Percentiles rank a stretch among this genome's conserved stretches.
phyloP scores from a whole-genome alignment of 164 flowering plant genomes.

The Sextonia rubra region DNA sequence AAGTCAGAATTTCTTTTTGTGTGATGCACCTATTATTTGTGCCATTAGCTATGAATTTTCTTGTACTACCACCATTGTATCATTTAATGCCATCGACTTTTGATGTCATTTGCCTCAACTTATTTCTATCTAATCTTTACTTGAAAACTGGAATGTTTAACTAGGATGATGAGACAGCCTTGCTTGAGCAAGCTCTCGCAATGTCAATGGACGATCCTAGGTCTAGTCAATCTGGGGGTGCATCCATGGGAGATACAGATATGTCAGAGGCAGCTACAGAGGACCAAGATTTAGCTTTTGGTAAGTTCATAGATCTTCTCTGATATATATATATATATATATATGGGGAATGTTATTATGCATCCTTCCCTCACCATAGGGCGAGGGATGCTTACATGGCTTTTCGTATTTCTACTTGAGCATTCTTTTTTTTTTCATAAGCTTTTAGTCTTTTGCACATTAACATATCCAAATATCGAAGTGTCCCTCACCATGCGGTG shows the following conservation, averaged over 20 bases:
- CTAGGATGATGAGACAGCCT: slow-evolving; percentile 82
- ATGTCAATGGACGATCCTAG: slow-evolving; percentile 85
- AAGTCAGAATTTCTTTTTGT: background rate
- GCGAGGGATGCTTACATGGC: too few relatives aligned
- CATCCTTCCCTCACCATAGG: too few relatives aligned
- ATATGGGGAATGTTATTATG: too few relatives aligned
- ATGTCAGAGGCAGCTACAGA: slow-evolving; percentile 77
- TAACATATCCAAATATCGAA: too few relatives aligned
- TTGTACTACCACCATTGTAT: background rate
- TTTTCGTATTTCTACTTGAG: too few relatives aligned
- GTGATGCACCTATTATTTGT: background rate
- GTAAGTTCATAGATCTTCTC: slow-evolving; percentile 34
- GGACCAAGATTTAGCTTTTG: slow-evolving; percentile 79
- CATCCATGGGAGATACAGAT: slow-evolving; percentile 44
- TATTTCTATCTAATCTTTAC: background rate
- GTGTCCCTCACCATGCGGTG: too few relatives aligned
- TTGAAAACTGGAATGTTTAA: background rate
- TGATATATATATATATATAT: background rate
- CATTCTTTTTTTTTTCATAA: too few relatives aligned
- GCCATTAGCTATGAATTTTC: background rate
- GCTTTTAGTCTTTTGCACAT: too few relatives aligned
- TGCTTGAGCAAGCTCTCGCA: slow-evolving; percentile 80
- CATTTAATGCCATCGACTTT: background rate
- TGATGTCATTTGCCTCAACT: background rate
- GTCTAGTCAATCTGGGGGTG: slow-evolving; percentile 27